Conservation (phyloP, 148 eudicot genomes). For the Silene uniflora region DNA sequence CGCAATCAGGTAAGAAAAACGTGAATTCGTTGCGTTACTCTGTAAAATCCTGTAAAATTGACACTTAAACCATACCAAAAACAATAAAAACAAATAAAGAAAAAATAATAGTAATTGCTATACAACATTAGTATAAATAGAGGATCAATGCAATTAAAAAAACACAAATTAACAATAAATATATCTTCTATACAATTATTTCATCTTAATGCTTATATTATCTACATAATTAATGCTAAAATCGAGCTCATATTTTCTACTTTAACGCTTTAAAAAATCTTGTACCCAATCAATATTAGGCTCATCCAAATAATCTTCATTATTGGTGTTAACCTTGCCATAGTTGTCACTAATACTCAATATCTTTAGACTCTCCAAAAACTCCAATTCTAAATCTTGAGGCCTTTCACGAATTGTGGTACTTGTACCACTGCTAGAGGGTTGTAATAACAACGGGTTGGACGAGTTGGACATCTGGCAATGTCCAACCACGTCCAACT, state of each 20-base stretch:
- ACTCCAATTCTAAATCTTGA: background rate
- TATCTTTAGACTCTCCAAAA: slow-evolving; percentile 18
- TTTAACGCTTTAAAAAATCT: slow-evolving; percentile 11
- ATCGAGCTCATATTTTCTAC: too few species aligned
- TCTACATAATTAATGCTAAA: too few species aligned
- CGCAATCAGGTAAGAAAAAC: background rate
- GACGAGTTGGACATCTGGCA: too few species aligned
- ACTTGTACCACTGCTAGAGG: background rate
- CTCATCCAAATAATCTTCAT: slow-evolving; percentile 5
- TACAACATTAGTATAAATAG: background rate
- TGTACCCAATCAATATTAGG: slow-evolving; percentile 24
- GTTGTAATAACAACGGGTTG: too few species aligned
- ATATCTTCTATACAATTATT: too few species aligned
- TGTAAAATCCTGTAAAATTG: background rate
- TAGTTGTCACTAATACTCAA: slow-evolving; percentile 11
- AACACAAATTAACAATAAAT: background rate
- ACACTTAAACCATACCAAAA: background rate
- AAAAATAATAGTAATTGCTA: background rate
- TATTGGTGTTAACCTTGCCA: background rate
- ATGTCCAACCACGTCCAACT: background rate
- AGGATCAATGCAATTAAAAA: background rate
- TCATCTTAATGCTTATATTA: background rate
- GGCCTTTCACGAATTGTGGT: background rate
- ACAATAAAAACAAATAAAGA: background rate
- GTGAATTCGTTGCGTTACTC: background rate